Evolutionary conservation across 2,329 filamentous ascomycete species (phyloP).

Genomic region (Sporothrix pallida): DNA sequence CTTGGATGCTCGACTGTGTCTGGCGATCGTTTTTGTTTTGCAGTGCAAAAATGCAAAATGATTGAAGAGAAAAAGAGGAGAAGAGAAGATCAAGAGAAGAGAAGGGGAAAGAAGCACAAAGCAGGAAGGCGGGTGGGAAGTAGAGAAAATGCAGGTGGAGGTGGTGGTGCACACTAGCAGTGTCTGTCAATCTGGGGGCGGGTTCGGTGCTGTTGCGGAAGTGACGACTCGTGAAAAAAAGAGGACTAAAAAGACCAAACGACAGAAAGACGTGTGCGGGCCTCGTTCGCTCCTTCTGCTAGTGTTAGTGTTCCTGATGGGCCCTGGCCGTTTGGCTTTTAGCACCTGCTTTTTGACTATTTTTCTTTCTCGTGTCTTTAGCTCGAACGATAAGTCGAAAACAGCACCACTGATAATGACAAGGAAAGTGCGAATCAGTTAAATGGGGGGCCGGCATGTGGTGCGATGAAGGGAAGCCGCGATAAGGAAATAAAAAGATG

Average conservation of each 20-base stretch:
- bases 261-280: constrained; percentile 12
- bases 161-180: not conserved
- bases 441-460: not conserved
- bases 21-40: not conserved
- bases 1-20: not conserved
- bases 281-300: constrained; percentile 15
- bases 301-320: constrained; percentile 11
- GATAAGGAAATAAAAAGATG: not conserved
- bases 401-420: not conserved
- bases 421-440: constrained; percentile 1
- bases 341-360: not conserved
- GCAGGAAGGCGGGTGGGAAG: not conserved
- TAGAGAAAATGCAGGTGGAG: constrained; percentile 2
- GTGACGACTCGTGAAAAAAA: not conserved
- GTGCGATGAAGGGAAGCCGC: not conserved
- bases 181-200: constrained; percentile 18
- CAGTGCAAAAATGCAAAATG: not conserved
- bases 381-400: not conserved
- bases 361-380: not conserved
- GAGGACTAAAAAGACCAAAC: not conserved
- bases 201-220: not conserved
- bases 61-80: not conserved
- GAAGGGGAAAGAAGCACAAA: not conserved
- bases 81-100: not conserved
- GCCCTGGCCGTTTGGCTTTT: not conserved